Percentiles rank a stretch among this genome's conserved stretches.
These are phyloP conservation scores for Avena atlantica DNA, from an alignment of 176 grass and related monocot species.

Conservation along the genomic window DNA sequence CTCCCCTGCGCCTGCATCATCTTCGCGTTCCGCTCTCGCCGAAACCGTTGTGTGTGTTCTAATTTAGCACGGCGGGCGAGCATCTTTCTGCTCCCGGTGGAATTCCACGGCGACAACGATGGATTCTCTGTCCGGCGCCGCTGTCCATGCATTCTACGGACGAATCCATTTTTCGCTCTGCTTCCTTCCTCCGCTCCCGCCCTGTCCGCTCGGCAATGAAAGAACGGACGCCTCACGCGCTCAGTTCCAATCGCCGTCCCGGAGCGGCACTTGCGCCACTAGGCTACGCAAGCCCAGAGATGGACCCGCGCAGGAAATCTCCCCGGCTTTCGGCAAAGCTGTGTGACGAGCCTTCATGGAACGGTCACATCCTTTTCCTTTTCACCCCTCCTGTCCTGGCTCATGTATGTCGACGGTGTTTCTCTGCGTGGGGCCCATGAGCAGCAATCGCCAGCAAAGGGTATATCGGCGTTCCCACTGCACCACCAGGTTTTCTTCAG, in stretches of 20 bases:
- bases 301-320: background rate
- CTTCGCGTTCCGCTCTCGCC: background rate
- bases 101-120: conserved; percentile 22
- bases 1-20: background rate
- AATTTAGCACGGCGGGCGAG: background rate
- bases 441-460: background rate
- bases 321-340: background rate
- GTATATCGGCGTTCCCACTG: conserved; percentile 37
- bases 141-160: conserved; percentile 13
- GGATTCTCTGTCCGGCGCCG: conserved; percentile 10
- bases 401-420: background rate
- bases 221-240: background rate
- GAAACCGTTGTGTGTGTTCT: background rate
- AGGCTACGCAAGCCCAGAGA: background rate
- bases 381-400: background rate
- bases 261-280: background rate
- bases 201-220: background rate
- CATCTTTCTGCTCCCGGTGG: background rate
- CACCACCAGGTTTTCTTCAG: background rate
- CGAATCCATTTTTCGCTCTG: too few relatives aligned
- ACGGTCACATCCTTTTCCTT: background rate
- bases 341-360: conserved; percentile 13
- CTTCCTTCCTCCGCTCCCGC: background rate
- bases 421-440: background rate
- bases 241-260: background rate